Conservation (phyloP, 2,329 filamentous ascomycete genomes). For the Pyrenophora graminea region DNA sequence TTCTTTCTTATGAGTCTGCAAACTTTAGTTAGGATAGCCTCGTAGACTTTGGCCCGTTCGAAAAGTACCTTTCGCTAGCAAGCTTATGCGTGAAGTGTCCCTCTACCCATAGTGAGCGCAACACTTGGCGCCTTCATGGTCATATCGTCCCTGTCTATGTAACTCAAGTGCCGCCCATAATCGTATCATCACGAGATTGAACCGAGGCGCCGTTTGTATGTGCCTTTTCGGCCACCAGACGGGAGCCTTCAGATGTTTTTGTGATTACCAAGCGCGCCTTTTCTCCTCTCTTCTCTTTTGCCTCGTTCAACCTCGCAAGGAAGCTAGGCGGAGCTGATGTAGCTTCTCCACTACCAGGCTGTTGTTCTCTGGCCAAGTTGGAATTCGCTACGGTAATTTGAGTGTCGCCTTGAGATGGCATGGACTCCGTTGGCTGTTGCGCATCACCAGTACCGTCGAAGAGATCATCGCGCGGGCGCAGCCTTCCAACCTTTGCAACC, state of each 20-base stretch:
- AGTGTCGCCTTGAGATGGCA: slow-evolving; percentile 1
- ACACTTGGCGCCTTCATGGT: background rate
- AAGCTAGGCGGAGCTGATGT: slow-evolving; percentile 43
- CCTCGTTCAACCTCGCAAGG: slow-evolving; percentile 46
- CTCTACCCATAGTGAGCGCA: background rate
- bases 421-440: slow-evolving; percentile 6
- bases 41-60: background rate
- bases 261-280: slow-evolving; percentile 24
- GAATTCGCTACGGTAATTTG: background rate
- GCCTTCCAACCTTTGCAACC: slow-evolving; percentile 65
- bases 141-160: background rate
- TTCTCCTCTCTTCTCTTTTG: slow-evolving; percentile 50
- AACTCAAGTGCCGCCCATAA: slow-evolving; percentile 19
- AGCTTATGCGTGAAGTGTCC: background rate
- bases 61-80: background rate
- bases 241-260: slow-evolving; percentile 20
- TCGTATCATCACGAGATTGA: slow-evolving; percentile 9
- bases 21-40: background rate
- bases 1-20: background rate
- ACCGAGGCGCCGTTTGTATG: background rate
- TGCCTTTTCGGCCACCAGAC: slow-evolving; percentile 16
- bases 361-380: background rate
- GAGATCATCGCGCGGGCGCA: slow-evolving; percentile 48
- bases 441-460: slow-evolving; percentile 13
- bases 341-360: slow-evolving; percentile 2